Evolutionary conservation across 2,329 filamentous ascomycete genomes (phyloP).

Genomic region (Grosmannia penicillata): DNA sequence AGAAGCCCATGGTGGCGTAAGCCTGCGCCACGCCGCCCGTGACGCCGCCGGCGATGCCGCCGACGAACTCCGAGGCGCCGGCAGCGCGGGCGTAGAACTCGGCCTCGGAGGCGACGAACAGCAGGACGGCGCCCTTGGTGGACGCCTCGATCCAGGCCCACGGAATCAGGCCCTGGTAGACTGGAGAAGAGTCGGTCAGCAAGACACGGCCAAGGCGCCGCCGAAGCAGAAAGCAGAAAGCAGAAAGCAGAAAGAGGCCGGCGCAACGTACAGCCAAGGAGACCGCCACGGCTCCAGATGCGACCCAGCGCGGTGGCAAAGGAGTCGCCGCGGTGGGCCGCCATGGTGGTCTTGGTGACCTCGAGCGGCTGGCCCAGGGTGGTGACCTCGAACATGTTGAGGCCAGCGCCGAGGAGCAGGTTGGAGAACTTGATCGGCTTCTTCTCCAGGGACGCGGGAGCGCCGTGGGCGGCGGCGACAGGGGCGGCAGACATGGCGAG

Average conservation of each 20-base stretch:
- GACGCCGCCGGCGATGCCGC: constrained; percentile 84
- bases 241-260: neutral
- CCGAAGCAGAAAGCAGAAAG: neutral
- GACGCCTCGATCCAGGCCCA: constrained; percentile 99
- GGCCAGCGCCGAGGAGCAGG: constrained; percentile 78
- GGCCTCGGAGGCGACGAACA: constrained; percentile 97
- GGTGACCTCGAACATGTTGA: constrained; percentile 87
- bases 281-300: constrained; percentile 89
- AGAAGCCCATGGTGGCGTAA: constrained; percentile 99
- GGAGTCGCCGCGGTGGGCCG: constrained; percentile 82
- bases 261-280: constrained; percentile 79
- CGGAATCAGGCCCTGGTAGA: constrained; percentile 98
- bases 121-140: constrained; percentile 95
- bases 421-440: constrained; percentile 99
- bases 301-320: constrained; percentile 68
- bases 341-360: constrained; percentile 99
- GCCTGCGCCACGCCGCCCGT: constrained; percentile 91
- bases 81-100: constrained; percentile 81
- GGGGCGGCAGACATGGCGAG: constrained; percentile 47
- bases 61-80: constrained; percentile 74
- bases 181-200: constrained; percentile 31
- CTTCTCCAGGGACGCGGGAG: constrained; percentile 62
- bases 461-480: constrained; percentile 34
- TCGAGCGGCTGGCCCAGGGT: constrained; percentile 69
- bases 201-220: no score